A percentile compares a stretch with the other conserved stretches of the same genome.
Evolutionary conservation across 257 asterid species (phyloP).

Genomic region (Lithospermum erythrorhizon): DNA sequence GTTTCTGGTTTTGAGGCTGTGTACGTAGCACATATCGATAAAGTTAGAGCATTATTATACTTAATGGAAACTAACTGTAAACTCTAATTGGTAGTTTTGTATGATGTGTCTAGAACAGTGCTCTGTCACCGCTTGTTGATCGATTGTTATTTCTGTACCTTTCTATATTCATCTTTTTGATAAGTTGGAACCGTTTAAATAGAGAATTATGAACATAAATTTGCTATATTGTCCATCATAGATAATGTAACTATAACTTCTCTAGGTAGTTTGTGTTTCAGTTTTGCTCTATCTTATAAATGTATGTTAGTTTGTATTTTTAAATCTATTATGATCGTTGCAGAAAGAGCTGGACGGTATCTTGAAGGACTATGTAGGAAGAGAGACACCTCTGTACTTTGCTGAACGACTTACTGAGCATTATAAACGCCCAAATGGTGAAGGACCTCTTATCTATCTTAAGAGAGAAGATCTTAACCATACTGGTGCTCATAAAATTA

Average conservation of each 20-base stretch:
- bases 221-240: neutral
- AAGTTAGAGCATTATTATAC: constrained; percentile 1
- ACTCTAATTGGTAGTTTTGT: neutral
- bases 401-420: constrained; percentile 86
- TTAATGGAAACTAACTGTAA: neutral
- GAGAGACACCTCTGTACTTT: constrained; percentile 89
- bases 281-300: neutral
- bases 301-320: neutral
- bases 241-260: neutral
- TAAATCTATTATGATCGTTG: constrained; percentile 3
- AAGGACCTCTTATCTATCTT: constrained; percentile 73
- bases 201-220: neutral
- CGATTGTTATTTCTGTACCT: neutral
- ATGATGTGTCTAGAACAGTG: too few species aligned
- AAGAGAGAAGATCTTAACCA: constrained; percentile 96
- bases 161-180: neutral
- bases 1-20: neutral
- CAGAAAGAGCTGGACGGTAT: constrained; percentile 79
- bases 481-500: constrained; percentile 95
- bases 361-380: constrained; percentile 86
- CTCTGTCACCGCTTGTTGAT: too few species aligned
- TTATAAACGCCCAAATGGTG: constrained; percentile 57
- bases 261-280: neutral
- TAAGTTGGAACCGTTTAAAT: neutral
- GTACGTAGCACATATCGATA: neutral